A percentile compares a stretch with the other conserved stretches of the same genome.
Conservation (phyloP, 2,329 filamentous ascomycete species). For the Chlorencoelia australis region DNA sequence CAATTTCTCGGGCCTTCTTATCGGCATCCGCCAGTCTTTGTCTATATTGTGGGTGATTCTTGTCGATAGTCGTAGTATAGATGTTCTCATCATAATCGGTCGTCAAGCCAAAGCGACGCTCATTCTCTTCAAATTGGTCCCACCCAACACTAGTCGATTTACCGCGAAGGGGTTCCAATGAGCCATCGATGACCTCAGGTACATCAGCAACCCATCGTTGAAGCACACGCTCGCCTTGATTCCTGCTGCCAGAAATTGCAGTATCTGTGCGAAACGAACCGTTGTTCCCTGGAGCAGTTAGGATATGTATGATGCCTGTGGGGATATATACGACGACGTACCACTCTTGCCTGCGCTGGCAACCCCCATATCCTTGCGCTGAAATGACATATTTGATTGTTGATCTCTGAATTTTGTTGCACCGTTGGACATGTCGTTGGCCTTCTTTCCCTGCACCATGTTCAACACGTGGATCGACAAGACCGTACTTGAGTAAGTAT, state of each 20-base stretch:
- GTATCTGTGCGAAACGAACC: conserved; percentile 74
- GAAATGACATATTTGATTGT: conserved; percentile 46
- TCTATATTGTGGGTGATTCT: conserved; percentile 70
- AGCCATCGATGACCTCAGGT: conserved; percentile 53
- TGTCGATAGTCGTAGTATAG: conserved; percentile 88
- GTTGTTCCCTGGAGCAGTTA: conserved; percentile 44
- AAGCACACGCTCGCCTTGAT: conserved; percentile 61
- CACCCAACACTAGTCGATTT: conserved; percentile 41
- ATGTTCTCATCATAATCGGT: conserved; percentile 90
- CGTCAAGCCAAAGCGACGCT: conserved; percentile 75
- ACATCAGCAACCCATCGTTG: conserved; percentile 72
- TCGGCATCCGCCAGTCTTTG: conserved; percentile 71
- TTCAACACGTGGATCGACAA: conserved; percentile 30
- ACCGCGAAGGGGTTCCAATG: conserved; percentile 46
- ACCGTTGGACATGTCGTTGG: conserved; percentile 34
- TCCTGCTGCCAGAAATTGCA: conserved; percentile 70
- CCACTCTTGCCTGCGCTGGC: conserved; percentile 46
- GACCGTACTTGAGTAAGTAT: no score
- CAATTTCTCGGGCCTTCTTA: conserved; percentile 81
- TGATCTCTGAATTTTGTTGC: conserved; percentile 35
- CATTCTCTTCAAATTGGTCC: conserved; percentile 93
- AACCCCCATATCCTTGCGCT: conserved; percentile 49
- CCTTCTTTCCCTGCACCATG: conserved; percentile 48
- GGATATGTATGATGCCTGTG: conserved; percentile 3
- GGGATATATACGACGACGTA: conserved; percentile 28